These are phyloP conservation scores for Sonneratia caseolaris DNA, from an alignment of 345 rosid genomes.

Conservation along the genomic window DNA sequence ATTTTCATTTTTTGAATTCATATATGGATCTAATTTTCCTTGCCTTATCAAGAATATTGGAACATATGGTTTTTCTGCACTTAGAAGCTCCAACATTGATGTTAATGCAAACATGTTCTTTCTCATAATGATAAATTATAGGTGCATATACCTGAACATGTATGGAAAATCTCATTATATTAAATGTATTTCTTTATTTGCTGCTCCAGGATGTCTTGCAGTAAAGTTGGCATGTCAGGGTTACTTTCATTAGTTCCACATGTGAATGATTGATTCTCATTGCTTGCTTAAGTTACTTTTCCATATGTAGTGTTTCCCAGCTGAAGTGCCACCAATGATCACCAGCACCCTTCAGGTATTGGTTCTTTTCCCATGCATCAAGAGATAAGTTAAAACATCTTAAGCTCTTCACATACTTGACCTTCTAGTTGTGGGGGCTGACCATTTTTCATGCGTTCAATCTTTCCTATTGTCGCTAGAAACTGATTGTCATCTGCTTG, in stretches of 20 bases:
- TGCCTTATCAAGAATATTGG: neutral
- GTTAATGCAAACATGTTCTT: neutral
- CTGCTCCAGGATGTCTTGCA: neutral
- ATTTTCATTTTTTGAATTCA: neutral
- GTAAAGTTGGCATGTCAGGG: neutral
- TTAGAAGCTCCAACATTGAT: neutral
- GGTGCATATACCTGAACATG: neutral
- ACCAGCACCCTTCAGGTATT: conserved; percentile 71
- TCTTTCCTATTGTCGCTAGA: conserved; percentile 29
- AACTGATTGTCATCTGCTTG: conserved; percentile 71
- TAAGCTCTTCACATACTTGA: conserved; percentile 2
- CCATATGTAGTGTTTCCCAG: conserved; percentile 67
- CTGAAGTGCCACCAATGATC: conserved; percentile 76
- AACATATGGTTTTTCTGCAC: neutral
- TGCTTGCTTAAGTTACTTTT: neutral
- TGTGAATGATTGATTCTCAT: neutral
- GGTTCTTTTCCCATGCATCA: conserved; percentile 10
- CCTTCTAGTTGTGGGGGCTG: neutral
- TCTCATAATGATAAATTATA: neutral
- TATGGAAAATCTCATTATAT: neutral
- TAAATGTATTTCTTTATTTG: neutral
- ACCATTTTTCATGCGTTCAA: neutral
- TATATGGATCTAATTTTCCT: neutral
- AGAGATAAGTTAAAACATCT: neutral
- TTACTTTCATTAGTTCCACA: neutral